Evolutionary conservation across 164 flowering plant species (phyloP), one percentile per base, ranked within the genome.

Genomic region (Umbilicus rupestris): DNA sequence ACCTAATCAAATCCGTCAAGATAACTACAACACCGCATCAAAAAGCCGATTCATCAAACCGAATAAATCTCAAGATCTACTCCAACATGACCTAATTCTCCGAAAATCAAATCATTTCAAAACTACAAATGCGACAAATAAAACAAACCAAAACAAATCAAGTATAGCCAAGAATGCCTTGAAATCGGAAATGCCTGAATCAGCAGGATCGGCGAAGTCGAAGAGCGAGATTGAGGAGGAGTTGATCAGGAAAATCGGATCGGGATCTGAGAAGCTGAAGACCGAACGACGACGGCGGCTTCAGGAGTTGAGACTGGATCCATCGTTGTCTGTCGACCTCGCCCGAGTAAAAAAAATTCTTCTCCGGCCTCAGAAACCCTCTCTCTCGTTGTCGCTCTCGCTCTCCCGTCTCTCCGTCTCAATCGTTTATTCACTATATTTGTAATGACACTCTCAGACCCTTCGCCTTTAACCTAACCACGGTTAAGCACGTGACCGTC

Each of bases 401-500:
- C 0, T 35, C 37, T 35, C 10, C 44, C n/a, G 2, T 41, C 44
- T 9, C 44, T 49, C 26, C 5, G 3, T 49, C 20, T 20, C 55
- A 1, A 49, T 49, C 55, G 26, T n/a, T 28, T 55, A 1, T 5
- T 22, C 60, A 17, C 60, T 55, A 28, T 55, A 26, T 55, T 55
- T 55, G 60, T 55, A 55, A 55, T 55, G 60, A 14, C 31, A 9
- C 31, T 24, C 37, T 35, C 37, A 50, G 22, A 50, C 17, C 26
- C 57, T 50, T 24, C 10, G 57, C 60, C 16, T 49, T 55, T 55
- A 55, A 55, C 60, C 60, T 55, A 15, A 55, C 60, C 60, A 12
- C 28, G 33, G 33, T 55, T 55, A 55, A 55, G 33, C 33, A 28
- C 17, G 4, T 55, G 55, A 49, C 11, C 2, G 50, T 15, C 16